phyloP scores from a whole-genome alignment of 2,329 filamentous ascomycete species.

The Calonectria crousiana region DNA sequence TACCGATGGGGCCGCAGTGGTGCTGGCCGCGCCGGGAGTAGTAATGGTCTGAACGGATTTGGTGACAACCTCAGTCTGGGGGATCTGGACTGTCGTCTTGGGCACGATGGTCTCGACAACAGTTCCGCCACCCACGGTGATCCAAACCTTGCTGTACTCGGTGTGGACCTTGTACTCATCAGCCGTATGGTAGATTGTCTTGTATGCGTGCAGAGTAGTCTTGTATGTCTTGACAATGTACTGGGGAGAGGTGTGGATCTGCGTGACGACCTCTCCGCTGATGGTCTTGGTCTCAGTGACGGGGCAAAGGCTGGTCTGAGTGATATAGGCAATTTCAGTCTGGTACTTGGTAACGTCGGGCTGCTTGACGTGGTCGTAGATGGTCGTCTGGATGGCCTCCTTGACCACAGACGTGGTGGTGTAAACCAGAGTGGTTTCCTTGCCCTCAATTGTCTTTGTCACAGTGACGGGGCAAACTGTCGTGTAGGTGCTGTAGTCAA shows the following conservation, averaged over 20 bases:
- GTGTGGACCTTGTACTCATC: conserved; percentile 37
- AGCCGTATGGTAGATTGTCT: conserved; percentile 42
- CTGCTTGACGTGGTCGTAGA: conserved; percentile 51
- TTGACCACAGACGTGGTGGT: conserved; percentile 41
- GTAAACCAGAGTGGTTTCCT: conserved; percentile 34
- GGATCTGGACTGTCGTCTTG: conserved; percentile 42
- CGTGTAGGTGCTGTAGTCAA: conserved; percentile 56
- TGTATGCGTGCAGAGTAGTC: conserved; percentile 52
- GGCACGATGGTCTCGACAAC: conserved; percentile 47
- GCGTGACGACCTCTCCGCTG: conserved; percentile 39
- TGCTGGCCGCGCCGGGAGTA: conserved; percentile 25
- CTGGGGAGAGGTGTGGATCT: conserved; percentile 46
- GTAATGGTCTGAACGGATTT: conserved; percentile 38
- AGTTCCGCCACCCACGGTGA: conserved; percentile 43
- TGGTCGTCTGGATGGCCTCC: conserved; percentile 46
- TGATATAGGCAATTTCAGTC: conserved; percentile 53
- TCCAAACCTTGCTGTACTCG: conserved; percentile 42
- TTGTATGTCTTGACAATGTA: conserved; percentile 51
- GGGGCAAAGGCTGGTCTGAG: conserved; percentile 58
- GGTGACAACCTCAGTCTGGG: conserved; percentile 40
- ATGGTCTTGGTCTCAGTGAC: conserved; percentile 54
- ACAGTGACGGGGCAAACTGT: conserved; percentile 55
- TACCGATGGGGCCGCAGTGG: conserved; percentile 39
- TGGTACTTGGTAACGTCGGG: conserved; percentile 52
- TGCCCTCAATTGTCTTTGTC: conserved; percentile 45